Percentiles rank a stretch among this genome's conserved stretches.
Conservation (phyloP, 2,329 filamentous ascomycete genomes). For the Fusarium bactridioides region DNA sequence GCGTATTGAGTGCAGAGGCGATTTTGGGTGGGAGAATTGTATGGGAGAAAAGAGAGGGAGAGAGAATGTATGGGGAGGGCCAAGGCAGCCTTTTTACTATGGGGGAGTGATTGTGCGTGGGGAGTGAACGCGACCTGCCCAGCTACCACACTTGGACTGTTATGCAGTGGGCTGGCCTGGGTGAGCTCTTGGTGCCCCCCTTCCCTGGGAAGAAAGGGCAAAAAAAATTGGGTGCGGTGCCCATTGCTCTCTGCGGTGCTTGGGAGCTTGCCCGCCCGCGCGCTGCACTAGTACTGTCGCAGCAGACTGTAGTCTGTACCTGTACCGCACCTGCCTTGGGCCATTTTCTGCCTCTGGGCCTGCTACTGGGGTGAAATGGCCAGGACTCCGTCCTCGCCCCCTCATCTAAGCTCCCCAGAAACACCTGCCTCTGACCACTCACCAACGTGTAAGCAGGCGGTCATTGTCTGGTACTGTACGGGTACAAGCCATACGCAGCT, state of each 20-base stretch:
- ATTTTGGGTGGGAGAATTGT: slow-evolving; percentile 66
- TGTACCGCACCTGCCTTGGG: slow-evolving; percentile 33
- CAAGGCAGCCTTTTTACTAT: slow-evolving; percentile 70
- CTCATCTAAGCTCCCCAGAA: slow-evolving; percentile 36
- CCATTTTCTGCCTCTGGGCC: slow-evolving; percentile 20
- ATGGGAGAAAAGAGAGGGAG: slow-evolving; percentile 67
- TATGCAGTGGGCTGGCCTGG: slow-evolving; percentile 32
- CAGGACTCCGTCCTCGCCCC: slow-evolving; percentile 34
- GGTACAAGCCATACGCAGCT: slow-evolving; percentile 46
- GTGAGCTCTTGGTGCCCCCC: slow-evolving; percentile 37
- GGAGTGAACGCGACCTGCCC: slow-evolving; percentile 43
- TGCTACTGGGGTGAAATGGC: slow-evolving; percentile 28
- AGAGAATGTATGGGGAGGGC: slow-evolving; percentile 62
- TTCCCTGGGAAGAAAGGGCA: slow-evolving; percentile 5
- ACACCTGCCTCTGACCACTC: slow-evolving; percentile 36
- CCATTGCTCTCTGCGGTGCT: slow-evolving; percentile 31
- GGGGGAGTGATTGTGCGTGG: slow-evolving; percentile 66
- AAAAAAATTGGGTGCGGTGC: slow-evolving; percentile 42
- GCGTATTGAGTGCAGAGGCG: slow-evolving; percentile 52
- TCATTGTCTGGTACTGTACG: slow-evolving; percentile 50
- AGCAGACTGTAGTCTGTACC: slow-evolving; percentile 25
- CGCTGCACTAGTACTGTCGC: slow-evolving; percentile 36
- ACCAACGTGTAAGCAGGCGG: slow-evolving; percentile 29
- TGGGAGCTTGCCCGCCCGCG: slow-evolving; percentile 22
- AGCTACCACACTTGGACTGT: slow-evolving; percentile 42